Evolutionary conservation across 2,329 filamentous ascomycete species (phyloP), one percentile per base, ranked within the genome.

Genomic region (Talaromyces sp.): DNA sequence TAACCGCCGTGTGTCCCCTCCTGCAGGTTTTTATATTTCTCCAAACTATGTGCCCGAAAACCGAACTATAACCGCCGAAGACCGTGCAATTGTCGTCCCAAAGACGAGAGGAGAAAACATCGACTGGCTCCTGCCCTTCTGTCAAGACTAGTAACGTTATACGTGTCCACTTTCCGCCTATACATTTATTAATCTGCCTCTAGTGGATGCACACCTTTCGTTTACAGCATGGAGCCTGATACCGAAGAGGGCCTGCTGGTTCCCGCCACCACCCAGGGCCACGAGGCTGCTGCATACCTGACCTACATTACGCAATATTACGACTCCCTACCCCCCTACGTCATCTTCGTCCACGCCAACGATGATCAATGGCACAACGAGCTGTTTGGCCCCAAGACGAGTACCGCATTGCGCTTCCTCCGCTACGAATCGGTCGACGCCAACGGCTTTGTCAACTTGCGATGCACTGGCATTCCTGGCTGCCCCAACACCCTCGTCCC

Each of bases 301-400:
- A 83, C 80, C 44, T 87, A 85, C 72, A 81, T 88, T 67, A 81
- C 86, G 67, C 84, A 87, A 69, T 80, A 83, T 70, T 88, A 89
- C 73, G 79, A 87, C 64, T 68, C 77, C 3, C 78, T 89, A 4
- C 81, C 84, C 2, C 84, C 86, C 59, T 78, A 87, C 63, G 77
- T 78, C 34, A 81, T 88, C 65, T 87, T 89, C 73, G 82, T 86
- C 72, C 86, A 89, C 68, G 80, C 82, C 12, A 82, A 87, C 62
- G 79, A 83, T 27, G 76, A 75, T 57, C 77, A 82, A 54, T 85
- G 83, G 83, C 83, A 86, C 71, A 86, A 85, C 67, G 83, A 85
- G 65, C 77, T 83, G 6, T 69, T 68, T 34, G 70, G 71, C 10
- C 65, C 72, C 18, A 64, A 65, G 23, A 75, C 74, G 12, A 66